A percentile compares a stretch with the other conserved stretches of the same genome.
These are phyloP conservation scores for Scheffersomyces stipitis DNA, from an alignment of 805 yeast genomes.

Conservation along the genomic window DNA sequence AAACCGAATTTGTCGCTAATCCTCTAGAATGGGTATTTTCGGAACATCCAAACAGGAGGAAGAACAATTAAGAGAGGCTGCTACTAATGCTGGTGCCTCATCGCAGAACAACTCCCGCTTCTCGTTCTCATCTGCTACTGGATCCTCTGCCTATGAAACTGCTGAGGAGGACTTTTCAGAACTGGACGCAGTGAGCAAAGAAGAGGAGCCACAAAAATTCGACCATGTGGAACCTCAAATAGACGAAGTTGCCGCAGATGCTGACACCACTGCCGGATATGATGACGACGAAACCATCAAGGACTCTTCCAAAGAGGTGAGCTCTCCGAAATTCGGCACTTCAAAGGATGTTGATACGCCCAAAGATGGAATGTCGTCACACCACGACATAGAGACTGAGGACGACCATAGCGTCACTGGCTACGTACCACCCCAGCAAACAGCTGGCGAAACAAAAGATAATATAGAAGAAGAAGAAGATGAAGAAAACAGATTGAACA, in stretches of 20 bases:
- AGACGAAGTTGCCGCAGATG: conserved; percentile 5
- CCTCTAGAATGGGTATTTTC: conserved; percentile 29
- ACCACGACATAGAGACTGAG: background rate
- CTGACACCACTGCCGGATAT: conserved; percentile 4
- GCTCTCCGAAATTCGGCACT: background rate
- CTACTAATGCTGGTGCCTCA: conserved; percentile 7
- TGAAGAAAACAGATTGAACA: conserved; percentile 14
- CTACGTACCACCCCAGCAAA: background rate
- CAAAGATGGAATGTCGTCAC: background rate
- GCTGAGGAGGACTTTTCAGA: conserved; percentile 22
- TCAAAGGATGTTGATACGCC: background rate
- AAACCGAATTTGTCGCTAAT: no score
- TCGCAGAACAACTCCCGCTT: conserved; percentile 8
- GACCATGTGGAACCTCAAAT: no score
- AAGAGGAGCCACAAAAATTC: background rate
- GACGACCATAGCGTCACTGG: conserved; percentile 1
- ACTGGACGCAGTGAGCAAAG: background rate
- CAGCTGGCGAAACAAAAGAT: no score
- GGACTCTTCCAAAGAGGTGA: background rate
- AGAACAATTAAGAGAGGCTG: conserved; percentile 26
- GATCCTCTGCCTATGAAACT: conserved; percentile 33
- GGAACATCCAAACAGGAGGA: conserved; percentile 35
- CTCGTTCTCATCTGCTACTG: conserved; percentile 19
- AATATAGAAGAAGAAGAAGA: conserved; percentile 1
- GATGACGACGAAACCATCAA: conserved; percentile 10